phyloP scores from a whole-genome alignment of 2,329 filamentous ascomycete species.

The Fusarium devonianum region DNA sequence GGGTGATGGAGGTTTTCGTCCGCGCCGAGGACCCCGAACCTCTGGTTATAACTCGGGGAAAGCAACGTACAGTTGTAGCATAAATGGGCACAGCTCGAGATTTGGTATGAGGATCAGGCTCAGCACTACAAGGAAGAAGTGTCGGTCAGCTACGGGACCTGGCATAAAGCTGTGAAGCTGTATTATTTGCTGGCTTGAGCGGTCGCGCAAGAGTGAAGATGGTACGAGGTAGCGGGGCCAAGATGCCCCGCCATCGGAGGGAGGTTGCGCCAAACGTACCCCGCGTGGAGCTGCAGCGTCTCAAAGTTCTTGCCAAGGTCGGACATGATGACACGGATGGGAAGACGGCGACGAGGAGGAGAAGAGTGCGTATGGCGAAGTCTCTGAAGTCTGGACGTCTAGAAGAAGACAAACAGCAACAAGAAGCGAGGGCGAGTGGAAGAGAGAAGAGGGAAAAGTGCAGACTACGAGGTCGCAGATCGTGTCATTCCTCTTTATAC shows the following conservation, averaged over 20 bases:
- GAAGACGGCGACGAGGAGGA: not conserved
- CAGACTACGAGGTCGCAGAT: slow-evolving; percentile 7
- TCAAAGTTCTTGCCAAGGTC: slow-evolving; percentile 73
- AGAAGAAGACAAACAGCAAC: slow-evolving; percentile 34
- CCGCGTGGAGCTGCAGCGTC: slow-evolving; percentile 85
- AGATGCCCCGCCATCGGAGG: slow-evolving; percentile 28
- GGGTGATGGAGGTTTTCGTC: not conserved
- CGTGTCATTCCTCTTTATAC: slow-evolving; percentile 38
- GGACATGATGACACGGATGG: slow-evolving; percentile 41
- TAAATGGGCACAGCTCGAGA: slow-evolving; percentile 95
- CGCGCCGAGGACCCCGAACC: slow-evolving; percentile 3
- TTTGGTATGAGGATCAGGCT: slow-evolving; percentile 81
- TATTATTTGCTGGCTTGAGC: slow-evolving; percentile 3
- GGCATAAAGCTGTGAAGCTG: not conserved
- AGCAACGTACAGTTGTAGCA: slow-evolving; percentile 71
- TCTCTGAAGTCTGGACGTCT: not conserved
- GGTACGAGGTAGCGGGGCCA: not conserved
- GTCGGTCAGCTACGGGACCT: slow-evolving; percentile 22
- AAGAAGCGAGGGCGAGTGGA: not conserved
- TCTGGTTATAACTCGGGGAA: not conserved
- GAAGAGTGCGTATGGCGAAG: not conserved
- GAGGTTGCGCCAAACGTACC: slow-evolving; percentile 58
- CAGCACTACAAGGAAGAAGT: slow-evolving; percentile 66
- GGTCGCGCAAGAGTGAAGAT: not conserved
- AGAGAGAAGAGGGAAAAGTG: not conserved